Base-by-base conservation (phyloP, 2,329 filamentous ascomycete species). In the Knufia fluminis region DNA sequence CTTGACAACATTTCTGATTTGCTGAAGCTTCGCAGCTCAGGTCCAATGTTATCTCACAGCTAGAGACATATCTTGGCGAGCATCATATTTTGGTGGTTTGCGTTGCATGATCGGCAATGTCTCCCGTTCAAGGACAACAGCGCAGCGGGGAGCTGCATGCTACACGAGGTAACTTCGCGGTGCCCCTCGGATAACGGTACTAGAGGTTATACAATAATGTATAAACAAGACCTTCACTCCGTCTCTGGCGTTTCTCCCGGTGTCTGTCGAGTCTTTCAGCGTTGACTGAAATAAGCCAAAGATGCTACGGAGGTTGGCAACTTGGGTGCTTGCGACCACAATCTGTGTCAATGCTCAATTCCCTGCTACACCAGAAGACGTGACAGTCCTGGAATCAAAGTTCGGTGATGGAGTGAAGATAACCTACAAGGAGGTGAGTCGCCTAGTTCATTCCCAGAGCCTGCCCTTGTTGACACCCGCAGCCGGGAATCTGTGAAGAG, bases 401-500 rank as follows among this genome's bases (percentile, higher is more conserved):
- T 45, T 52, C 42, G 50, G 51, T 33, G 17, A 40, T 2, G 20
- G 36, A 12, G 45, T 71, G 1, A 65, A 62, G 28, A 71, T 73
- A 33, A 68, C 69, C 1, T 73, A 70, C 51, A 73, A 72, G 59
- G 61, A 72, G 61, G 71, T 71, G 53, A 32, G 58, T 44, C 41
- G 16, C 24, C 3, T 4, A 16, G 3, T 23, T 6, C 20, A 4
- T n/a, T 12, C 4, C 8, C 20, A 20, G 17, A 48, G 2, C 24
- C 20, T 7, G 6, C n/a, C n/a, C n/a, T n/a, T 19, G 45, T 47
- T 1, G 46, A 28, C 20, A 14, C 6, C 7, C 14, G 39, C 44
- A 74, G 69, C 64, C 69, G 23, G 61, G 64, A 2, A 71, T 80
- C 17, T 81, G 78, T 60, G 77, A 80, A 62, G 78, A 75, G 1